A percentile compares a stretch with the other conserved stretches of the same genome.
phyloP scores from a whole-genome alignment of 75 land plant genomes.

The Adiantum capillusveneris region DNA sequence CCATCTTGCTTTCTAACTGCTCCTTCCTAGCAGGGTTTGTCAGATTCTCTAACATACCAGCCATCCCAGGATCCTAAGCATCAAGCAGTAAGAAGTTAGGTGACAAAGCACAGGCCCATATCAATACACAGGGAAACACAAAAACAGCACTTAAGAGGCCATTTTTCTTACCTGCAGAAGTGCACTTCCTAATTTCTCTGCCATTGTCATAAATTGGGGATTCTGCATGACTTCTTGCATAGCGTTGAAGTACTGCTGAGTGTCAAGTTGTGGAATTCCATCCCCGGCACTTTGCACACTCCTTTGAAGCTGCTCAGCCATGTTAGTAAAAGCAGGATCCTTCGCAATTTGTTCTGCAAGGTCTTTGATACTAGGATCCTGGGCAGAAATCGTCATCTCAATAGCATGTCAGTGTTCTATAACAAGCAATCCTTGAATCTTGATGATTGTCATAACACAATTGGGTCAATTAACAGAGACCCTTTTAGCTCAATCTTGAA shows the following conservation, averaged over 20 bases:
- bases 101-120: not conserved
- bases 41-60: conserved; percentile 12
- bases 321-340: conserved; percentile 38
- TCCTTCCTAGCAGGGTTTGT: conserved; percentile 56
- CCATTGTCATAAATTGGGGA: conserved; percentile 46
- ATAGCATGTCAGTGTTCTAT: no score
- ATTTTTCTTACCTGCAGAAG: conserved; percentile 46
- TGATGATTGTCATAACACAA: no score
- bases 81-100: not conserved
- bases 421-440: no score
- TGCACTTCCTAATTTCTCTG: conserved; percentile 34
- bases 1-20: conserved; percentile 62
- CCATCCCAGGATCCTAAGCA: not conserved
- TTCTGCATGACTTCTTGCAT: conserved; percentile 52
- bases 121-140: not conserved
- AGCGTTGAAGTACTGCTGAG: conserved; percentile 30
- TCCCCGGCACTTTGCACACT: conserved; percentile 23
- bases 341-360: conserved; percentile 46
- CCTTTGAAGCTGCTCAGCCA: conserved; percentile 38
- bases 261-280: conserved; percentile 31
- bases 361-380: conserved; percentile 50
- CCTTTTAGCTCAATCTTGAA: no score
- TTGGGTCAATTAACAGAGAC: no score
- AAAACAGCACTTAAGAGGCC: not conserved
- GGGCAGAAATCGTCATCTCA: no score